Percentiles rank a stretch among this genome's conserved stretches.
phyloP scores from a whole-genome alignment of 192 early-diverging fungal species.

The Mortierella claussenii region DNA sequence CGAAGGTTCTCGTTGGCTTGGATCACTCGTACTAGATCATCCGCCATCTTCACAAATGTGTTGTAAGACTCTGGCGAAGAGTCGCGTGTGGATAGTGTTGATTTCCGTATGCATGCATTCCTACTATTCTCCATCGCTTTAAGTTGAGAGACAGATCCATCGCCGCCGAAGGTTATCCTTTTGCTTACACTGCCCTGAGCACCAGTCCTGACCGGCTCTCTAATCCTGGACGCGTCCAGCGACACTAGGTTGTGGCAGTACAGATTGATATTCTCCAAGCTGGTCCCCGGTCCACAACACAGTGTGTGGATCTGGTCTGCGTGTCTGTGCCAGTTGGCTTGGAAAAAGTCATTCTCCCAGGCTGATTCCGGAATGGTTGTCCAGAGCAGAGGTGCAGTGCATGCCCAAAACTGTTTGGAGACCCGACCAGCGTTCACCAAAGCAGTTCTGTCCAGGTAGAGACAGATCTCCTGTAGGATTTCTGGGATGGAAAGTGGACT shows the following conservation, averaged over 20 bases:
- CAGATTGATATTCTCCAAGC: slow-evolving; percentile 2
- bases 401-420: slow-evolving; percentile 24
- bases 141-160: neutral
- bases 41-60: slow-evolving; percentile 15
- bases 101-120: too few relatives aligned
- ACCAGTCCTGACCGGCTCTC: neutral
- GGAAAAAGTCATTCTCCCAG: slow-evolving; percentile 24
- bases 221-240: slow-evolving; percentile 21
- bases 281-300: slow-evolving; percentile 19
- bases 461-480: slow-evolving; percentile 28
- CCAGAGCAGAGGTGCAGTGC: slow-evolving; percentile 31
- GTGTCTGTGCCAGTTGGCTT: slow-evolving; percentile 6
- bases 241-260: slow-evolving; percentile 24
- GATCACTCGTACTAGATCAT: slow-evolving; percentile 15
- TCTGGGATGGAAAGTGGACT: slow-evolving; percentile 21
- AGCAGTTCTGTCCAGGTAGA: slow-evolving; percentile 22
- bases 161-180: too few relatives aligned
- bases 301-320: slow-evolving; percentile 11
- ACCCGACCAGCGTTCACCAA: slow-evolving; percentile 17
- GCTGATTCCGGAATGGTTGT: slow-evolving; percentile 17
- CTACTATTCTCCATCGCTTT: neutral
- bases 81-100: neutral
- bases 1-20: slow-evolving; percentile 15
- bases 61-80: neutral
- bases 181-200: neutral